Conservation (phyloP, 2,329 filamentous ascomycete species). For the Ophiostoma fasciatum region DNA sequence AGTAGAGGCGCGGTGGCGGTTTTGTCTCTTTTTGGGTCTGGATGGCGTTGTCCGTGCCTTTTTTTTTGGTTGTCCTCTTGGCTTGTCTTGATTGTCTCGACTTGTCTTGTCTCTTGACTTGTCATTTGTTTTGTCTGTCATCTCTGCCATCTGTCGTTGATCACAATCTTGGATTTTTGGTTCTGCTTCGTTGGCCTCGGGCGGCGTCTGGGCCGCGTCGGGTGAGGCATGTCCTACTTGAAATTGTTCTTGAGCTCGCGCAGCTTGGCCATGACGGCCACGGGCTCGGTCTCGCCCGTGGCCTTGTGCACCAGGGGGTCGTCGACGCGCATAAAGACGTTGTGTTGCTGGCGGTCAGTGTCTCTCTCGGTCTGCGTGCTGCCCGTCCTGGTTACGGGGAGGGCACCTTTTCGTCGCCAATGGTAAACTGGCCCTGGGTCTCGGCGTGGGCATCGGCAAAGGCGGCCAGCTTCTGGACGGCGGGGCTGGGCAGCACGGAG, state of each 20-base stretch:
- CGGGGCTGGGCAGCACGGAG: slow-evolving; percentile 58
- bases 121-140: background rate
- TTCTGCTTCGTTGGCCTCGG: background rate
- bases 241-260: slow-evolving; percentile 82
- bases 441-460: slow-evolving; percentile 70
- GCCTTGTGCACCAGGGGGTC: slow-evolving; percentile 74
- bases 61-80: background rate
- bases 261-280: slow-evolving; percentile 73
- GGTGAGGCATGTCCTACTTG: slow-evolving; percentile 28
- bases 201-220: too few species aligned
- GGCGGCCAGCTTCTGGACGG: slow-evolving; percentile 60
- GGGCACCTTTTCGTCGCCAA: slow-evolving; percentile 94
- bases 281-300: slow-evolving; percentile 64
- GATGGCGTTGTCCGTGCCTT: too few species aligned
- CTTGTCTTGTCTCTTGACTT: background rate
- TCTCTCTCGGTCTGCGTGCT: too few species aligned
- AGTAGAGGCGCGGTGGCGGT: slow-evolving; percentile 1
- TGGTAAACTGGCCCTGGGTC: slow-evolving; percentile 92
- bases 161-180: background rate
- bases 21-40: background rate
- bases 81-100: background rate
- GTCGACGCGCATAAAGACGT: slow-evolving; percentile 81
- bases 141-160: background rate
- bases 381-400: too few species aligned
- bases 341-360: slow-evolving; percentile 72